A percentile compares a stretch with the other conserved stretches of the same genome.
Conservation (phyloP, 2,329 filamentous ascomycete genomes). For the Aulographum hederae region DNA sequence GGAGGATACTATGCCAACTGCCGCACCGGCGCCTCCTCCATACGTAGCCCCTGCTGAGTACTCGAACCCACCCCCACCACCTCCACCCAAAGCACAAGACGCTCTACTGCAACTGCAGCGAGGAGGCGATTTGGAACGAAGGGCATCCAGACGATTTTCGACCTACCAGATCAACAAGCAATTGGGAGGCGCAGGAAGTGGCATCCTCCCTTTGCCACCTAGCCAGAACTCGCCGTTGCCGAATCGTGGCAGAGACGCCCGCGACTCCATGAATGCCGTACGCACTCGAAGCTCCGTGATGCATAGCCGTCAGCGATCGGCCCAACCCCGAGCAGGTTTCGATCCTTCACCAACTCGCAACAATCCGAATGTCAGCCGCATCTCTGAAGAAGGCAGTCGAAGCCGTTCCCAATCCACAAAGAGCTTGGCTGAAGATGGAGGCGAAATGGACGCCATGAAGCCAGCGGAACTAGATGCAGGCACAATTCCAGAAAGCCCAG, state of each 20-base stretch:
- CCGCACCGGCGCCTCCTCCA: slow-evolving; percentile 13
- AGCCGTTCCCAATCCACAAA: slow-evolving; percentile 8
- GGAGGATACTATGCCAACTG: slow-evolving; percentile 30
- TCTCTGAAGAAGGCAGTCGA: slow-evolving; percentile 41
- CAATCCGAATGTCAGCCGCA: slow-evolving; percentile 22
- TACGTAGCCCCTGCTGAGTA: slow-evolving; percentile 22
- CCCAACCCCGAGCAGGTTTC: slow-evolving; percentile 24
- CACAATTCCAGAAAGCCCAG: slow-evolving; percentile 7
- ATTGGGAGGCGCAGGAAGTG: slow-evolving; percentile 60
- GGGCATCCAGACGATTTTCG: slow-evolving; percentile 85
- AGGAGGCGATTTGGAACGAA: slow-evolving; percentile 77
- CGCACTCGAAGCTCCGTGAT: slow-evolving; percentile 38
- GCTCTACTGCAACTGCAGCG: slow-evolving; percentile 80
- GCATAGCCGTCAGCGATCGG: slow-evolving; percentile 32
- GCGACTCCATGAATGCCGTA: slow-evolving; percentile 67
- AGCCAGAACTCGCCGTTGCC: slow-evolving; percentile 64
- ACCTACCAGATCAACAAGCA: slow-evolving; percentile 95
- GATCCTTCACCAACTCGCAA: slow-evolving; percentile 46
- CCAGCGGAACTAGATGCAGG: background rate
- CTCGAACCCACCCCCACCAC: slow-evolving; percentile 48
- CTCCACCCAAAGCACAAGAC: slow-evolving; percentile 69
- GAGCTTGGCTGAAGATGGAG: slow-evolving; percentile 14
- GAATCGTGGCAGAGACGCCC: slow-evolving; percentile 65
- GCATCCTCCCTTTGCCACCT: slow-evolving; percentile 69
- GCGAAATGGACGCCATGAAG: too few relatives aligned